Evolutionary conservation across 805 yeast species (phyloP).

Genomic region (Saccharomycopsis olivae): DNA sequence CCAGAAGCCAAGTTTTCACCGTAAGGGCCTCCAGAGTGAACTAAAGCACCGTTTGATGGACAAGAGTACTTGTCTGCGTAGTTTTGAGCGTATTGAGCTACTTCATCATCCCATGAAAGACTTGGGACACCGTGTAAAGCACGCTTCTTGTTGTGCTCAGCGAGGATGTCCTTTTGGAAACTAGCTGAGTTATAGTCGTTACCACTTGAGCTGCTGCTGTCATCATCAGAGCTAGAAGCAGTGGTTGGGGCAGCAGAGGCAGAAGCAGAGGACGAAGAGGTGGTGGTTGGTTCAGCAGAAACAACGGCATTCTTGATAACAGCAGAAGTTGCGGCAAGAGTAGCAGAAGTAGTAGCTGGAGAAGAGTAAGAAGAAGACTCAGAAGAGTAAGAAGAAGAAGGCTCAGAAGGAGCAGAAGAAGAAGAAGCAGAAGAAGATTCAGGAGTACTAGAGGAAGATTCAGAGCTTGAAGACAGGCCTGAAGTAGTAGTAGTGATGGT

Average conservation of each 20-base stretch:
- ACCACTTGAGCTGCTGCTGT: slow-evolving; percentile 15
- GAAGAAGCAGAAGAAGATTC: slow-evolving; percentile 2
- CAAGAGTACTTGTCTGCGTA: slow-evolving; percentile 50
- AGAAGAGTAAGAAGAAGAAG: not conserved
- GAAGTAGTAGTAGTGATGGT: not conserved
- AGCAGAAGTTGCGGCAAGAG: not conserved
- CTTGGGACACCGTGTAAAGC: slow-evolving; percentile 37
- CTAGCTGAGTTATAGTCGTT: slow-evolving; percentile 13
- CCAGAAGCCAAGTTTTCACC: slow-evolving; percentile 85
- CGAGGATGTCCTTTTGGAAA: slow-evolving; percentile 33
- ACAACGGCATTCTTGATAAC: too few relatives aligned
- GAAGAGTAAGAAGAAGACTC: not conserved
- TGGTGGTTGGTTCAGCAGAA: slow-evolving; percentile 19
- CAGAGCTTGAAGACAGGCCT: too few relatives aligned
- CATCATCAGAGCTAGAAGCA: slow-evolving; percentile 13
- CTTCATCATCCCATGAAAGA: slow-evolving; percentile 43
- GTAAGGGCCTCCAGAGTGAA: slow-evolving; percentile 55
- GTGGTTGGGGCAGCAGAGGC: slow-evolving; percentile 13
- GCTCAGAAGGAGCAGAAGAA: not conserved
- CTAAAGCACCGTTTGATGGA: slow-evolving; percentile 35
- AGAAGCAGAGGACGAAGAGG: slow-evolving; percentile 20
- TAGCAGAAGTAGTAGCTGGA: not conserved
- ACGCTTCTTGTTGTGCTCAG: slow-evolving; percentile 52
- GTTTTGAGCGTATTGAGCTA: slow-evolving; percentile 44
- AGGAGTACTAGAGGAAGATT: slow-evolving; percentile 1